Base-by-base conservation (phyloP, 805 yeast species). In the Pichia occidentalis region DNA sequence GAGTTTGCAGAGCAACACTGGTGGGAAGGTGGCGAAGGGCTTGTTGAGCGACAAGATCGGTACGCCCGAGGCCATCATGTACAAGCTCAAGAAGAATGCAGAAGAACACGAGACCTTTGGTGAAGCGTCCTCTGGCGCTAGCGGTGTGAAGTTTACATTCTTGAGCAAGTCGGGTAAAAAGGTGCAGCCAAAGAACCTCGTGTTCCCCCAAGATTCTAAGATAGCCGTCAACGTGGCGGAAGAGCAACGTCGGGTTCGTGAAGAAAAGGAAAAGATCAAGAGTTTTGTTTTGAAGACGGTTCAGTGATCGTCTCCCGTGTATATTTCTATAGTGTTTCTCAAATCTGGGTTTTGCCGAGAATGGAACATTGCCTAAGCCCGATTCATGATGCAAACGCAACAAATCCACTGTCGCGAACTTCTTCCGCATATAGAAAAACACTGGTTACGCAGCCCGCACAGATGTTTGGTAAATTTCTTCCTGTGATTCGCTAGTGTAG, bases 131-230 rank as follows among this genome's bases (percentile, higher is more conserved):
- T 24, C 24, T 11, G 20, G 23, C 5, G 25, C 29, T 17, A 13
- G 10, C 16, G 29, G 26, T 1, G 32, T 36, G 4, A 44, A 33
- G 11, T 80, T 80, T 53, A 70, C 74, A 4, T 65, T 81, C 38
- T 54, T 81, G 37, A 71, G 80, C 7, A 75, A 68, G 46, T 57
- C 66, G 20, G 82, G 79, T 16, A 70, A 69, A 48, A 68, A 62
- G 43, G 57, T 65, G 3, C 56, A 60, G 27, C 59, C 73, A 1
- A 67, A 68, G 34, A 65, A 61, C 24, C 52, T 81, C 19, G 56
- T 53, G 4, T 56, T 83, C 24, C 86, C 87, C 0, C 57, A 67
- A 1, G 64, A 73, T 42, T 69, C 70, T 19, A 70, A 64, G 38
- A 70, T 82, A 52, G 80, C 70, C 36, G 71, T 65, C 37, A 65